Base-by-base conservation (phyloP, 2,329 filamentous ascomycete genomes). In the Fusarium acutatum region DNA sequence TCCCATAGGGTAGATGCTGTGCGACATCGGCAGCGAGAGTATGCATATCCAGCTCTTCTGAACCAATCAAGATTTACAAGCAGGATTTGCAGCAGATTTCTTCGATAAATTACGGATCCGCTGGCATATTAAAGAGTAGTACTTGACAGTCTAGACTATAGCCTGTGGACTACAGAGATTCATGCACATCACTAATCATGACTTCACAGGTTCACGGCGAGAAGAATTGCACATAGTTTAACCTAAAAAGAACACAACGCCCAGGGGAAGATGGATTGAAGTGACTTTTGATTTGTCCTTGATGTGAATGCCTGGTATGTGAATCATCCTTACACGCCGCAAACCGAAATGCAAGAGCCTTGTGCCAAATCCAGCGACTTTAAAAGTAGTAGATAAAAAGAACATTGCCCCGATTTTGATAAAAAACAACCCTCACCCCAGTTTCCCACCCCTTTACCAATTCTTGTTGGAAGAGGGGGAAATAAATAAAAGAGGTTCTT, bases 311-410 rank as follows among this genome's bases (percentile, higher is more conserved):
- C 82, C 84, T 82, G 72, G 85, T 83, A 86, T 86, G 73, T 75
- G 81, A 85, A 83, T 85, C 71, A 84, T 85, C 84, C 83, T 84
- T 86, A 85, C 85, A 86, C 85, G 84, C 85, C 84, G 81, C 83
- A 85, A 54, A 83, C 85, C 84, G 80, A 86, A 86, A 87, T 86
- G 84, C 85, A 86, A 74, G 84, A 85, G 83, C 82, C 83, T 80
- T 64, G 67, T 69, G 82, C 83, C 82, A 83, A 54, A 82, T 83
- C 82, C 81, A 81, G 82, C 82, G 80, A 81, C 79, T 77, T 74
- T 54, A 80, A 67, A 67, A 80, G 66, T 69, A 69, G 65, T 69
- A 64, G 65, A 69, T 69, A 69, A 69, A 69, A 69, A 69, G 65
- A 69, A 58, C 67, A 73, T 71, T 76, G 74, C 77, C 73, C 74